These are phyloP conservation scores for Theobroma cacao DNA, from an alignment of 345 rosid genomes.

Conservation along the genomic window DNA sequence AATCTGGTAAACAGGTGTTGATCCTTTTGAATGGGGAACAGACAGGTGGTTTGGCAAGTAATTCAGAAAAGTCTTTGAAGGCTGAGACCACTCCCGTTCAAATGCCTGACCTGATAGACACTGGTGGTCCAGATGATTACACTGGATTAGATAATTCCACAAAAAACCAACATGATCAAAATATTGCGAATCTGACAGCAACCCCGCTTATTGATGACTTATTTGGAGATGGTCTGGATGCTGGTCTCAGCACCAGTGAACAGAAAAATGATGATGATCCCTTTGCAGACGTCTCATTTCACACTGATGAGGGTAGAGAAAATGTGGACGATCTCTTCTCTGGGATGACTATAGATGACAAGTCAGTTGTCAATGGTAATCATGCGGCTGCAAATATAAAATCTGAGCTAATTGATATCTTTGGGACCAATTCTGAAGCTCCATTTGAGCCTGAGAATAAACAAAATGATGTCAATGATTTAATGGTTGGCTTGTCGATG, in stretches of 20 bases:
- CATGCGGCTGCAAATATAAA: constrained; percentile 22
- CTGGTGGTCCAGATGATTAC: constrained; percentile 53
- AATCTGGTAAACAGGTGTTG: constrained; percentile 54
- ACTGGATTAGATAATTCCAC: constrained; percentile 42
- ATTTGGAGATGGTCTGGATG: constrained; percentile 58
- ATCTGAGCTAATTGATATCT: constrained; percentile 60
- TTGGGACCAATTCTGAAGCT: constrained; percentile 44
- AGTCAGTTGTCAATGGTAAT: constrained; percentile 39
- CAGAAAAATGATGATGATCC: constrained; percentile 66
- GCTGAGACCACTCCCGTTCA: constrained; percentile 38
- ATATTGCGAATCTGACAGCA: constrained; percentile 31
- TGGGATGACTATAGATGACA: constrained; percentile 68
- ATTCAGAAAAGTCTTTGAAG: constrained; percentile 47
- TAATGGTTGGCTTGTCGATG: constrained; percentile 70
- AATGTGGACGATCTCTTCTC: constrained; percentile 66
- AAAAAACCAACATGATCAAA: constrained; percentile 35
- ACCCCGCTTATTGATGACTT: constrained; percentile 66
- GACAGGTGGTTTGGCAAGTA: constrained; percentile 31
- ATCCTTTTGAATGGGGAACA: constrained; percentile 67
- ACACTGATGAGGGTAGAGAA: constrained; percentile 42
- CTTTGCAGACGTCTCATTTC: constrained; percentile 88
- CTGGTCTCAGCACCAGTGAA: constrained; percentile 33
- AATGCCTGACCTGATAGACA: constrained; percentile 82
- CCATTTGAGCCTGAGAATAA: constrained; percentile 37
- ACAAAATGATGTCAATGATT: constrained; percentile 44